Percentiles rank a stretch among this genome's conserved stretches.
These are phyloP conservation scores for Lactifluus echinatus DNA, from an alignment of 768 basidiomycete genomes.

Conservation along the genomic window DNA sequence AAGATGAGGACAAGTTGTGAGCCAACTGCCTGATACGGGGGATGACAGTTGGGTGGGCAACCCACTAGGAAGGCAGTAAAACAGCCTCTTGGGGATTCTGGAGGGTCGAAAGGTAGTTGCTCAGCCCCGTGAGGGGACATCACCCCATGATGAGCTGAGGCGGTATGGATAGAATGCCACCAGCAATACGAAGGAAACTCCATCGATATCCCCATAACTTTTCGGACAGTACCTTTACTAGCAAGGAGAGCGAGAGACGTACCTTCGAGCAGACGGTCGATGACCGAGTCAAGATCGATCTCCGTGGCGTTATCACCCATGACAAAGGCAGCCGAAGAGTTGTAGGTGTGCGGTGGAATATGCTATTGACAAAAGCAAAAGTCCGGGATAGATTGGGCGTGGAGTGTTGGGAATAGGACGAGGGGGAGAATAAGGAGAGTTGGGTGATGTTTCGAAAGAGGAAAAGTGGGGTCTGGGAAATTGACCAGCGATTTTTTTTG, in stretches of 20 bases:
- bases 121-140: neutral
- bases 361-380: neutral
- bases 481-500: neutral
- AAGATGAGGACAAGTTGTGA: neutral
- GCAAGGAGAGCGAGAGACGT: conserved; percentile 29
- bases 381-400: neutral
- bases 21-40: neutral
- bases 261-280: conserved; percentile 98
- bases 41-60: neutral
- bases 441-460: conserved; percentile 3
- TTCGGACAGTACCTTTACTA: neutral
- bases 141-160: neutral
- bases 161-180: neutral
- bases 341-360: neutral
- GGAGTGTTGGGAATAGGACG: conserved; percentile 1
- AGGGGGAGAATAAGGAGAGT: conserved; percentile 14
- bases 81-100: neutral
- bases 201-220: neutral
- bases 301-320: conserved; percentile 83
- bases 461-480: conserved; percentile 3
- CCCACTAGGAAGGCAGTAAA: neutral
- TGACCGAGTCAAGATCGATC: conserved; percentile 99
- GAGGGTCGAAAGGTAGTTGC: neutral
- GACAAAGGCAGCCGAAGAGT: neutral
- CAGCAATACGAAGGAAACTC: neutral